A percentile compares a stretch with the other conserved stretches of the same genome.
phyloP scores from a whole-genome alignment of 305 asterid genomes.

The Fraxinus xanthoxyloides region DNA sequence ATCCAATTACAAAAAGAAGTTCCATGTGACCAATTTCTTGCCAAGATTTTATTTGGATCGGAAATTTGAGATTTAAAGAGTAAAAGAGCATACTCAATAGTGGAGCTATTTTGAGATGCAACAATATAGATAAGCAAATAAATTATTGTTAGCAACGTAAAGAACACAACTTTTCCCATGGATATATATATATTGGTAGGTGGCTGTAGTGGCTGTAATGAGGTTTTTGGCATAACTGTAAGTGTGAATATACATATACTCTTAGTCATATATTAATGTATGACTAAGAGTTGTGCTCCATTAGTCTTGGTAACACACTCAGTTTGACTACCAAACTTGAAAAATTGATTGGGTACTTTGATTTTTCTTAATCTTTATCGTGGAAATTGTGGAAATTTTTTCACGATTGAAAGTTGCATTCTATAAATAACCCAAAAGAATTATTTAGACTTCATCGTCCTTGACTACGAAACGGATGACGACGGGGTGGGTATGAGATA shows the following conservation, averaged over 20 bases:
- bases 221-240: neutral
- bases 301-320: no score
- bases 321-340: neutral
- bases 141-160: neutral
- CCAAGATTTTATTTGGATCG: slow-evolving; percentile 6
- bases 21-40: slow-evolving; percentile 23
- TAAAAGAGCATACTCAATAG: slow-evolving; percentile 24
- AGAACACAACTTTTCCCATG: neutral
- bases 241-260: no score
- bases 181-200: neutral
- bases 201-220: neutral
- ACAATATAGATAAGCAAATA: neutral
- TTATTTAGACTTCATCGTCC: neutral
- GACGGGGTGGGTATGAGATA: no score
- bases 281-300: no score
- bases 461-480: neutral
- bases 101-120: neutral
- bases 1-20: slow-evolving; percentile 19
- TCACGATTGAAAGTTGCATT: neutral
- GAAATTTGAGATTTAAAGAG: slow-evolving; percentile 15
- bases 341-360: neutral
- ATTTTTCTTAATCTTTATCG: neutral
- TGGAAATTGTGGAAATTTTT: neutral
- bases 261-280: no score
- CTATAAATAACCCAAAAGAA: neutral